These are phyloP conservation scores for Eimeria sp. DNA, from an alignment of 169 alveolate species.

Conservation along the genomic window DNA sequence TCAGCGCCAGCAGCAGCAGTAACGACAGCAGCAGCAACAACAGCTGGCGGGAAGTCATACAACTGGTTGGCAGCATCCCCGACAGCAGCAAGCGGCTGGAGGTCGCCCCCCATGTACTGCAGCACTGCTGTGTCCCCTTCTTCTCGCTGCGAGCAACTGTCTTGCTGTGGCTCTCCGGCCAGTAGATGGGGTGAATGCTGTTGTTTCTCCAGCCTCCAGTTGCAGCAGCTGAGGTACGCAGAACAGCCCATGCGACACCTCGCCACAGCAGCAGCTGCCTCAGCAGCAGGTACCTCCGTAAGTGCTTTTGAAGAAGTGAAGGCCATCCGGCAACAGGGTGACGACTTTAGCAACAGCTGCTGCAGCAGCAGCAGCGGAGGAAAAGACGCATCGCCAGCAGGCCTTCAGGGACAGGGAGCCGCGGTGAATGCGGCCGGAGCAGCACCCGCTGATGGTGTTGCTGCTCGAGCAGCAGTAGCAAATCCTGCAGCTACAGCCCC, in stretches of 20 bases:
- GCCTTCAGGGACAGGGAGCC: neutral
- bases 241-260: constrained; percentile 35
- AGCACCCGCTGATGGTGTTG: neutral
- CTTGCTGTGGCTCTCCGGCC: constrained; percentile 78
- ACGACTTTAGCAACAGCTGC: neutral
- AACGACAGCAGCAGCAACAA: constrained; percentile 55
- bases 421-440: constrained; percentile 6
- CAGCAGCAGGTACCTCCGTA: neutral
- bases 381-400: constrained; percentile 2
- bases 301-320: neutral
- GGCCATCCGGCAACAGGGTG: neutral
- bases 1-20: neutral
- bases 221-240: constrained; percentile 74
- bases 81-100: constrained; percentile 57
- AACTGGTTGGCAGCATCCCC: constrained; percentile 64
- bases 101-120: constrained; percentile 75
- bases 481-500: neutral
- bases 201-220: constrained; percentile 56
- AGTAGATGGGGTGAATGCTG: constrained; percentile 70
- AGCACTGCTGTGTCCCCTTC: constrained; percentile 76
- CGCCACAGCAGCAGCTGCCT: constrained; percentile 36
- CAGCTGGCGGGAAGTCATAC: constrained; percentile 17
- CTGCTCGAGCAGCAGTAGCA: neutral
- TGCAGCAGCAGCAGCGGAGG: constrained; percentile 13
- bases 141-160: constrained; percentile 70